Evolutionary conservation across 352 stramenopile species (phyloP), one percentile per base, ranked within the genome.

Genomic region (Phytophthora multivora): DNA sequence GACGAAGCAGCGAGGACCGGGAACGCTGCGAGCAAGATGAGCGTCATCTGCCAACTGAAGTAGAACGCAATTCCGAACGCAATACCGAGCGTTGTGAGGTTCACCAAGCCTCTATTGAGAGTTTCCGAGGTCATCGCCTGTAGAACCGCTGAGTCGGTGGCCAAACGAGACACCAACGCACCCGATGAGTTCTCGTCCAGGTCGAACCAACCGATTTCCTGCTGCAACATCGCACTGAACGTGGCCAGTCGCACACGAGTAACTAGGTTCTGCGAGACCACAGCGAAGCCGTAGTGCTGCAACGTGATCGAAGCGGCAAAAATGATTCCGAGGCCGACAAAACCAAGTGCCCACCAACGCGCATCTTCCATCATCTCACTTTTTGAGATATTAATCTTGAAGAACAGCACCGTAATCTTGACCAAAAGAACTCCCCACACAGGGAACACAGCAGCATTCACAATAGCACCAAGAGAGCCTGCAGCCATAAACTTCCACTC

Each of bases 151-250:
- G 83, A 86, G 51, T 96, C 88, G 0, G 78, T 95, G 4, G 86
- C 78, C 18, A 96, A 73, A 1, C 88, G 77, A 35, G 77, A 76
- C 7, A 86, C 70, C 28, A 96, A 64, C 18, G 86, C 83, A 31
- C 88, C 88, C 0, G 86, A 84, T 2, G 75, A 75, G 59, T 96
- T 92, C 25, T 88, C 66, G 16, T 88, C 69, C 39, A 73, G 51
- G 51, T 96, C 88, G 41, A 95, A 96, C 79, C 86, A 97, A 1
- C 80, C 86, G 35, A 95, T 69, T 36, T 97, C 85, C 35, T 95
- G 86, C 18, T 70, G 56, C 23, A 96, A 61, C 67, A 94, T 93
- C 18, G 78, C 69, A 26, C 54, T 72, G 41, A 91, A 91, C 5
- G 77, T 76, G 15, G 63, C 43, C n/a, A 70, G 39, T 0, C 83